Conservation (phyloP, 2,329 filamentous ascomycete genomes). For the Aspergillus caelatus region DNA sequence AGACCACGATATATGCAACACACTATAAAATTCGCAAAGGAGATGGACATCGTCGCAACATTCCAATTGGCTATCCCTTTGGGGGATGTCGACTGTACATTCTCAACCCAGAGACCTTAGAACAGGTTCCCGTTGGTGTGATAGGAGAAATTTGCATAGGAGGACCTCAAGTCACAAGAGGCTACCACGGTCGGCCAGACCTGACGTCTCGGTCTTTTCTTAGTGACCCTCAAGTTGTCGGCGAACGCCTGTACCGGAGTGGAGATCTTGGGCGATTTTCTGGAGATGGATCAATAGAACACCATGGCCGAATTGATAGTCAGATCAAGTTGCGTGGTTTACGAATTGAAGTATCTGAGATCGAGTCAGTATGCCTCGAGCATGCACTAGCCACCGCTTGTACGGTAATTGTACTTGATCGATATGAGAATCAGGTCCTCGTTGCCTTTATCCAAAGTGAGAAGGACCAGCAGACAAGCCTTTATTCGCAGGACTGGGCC, state of each 20-base stretch:
- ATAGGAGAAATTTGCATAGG: background rate
- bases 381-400: no score
- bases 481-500: no score
- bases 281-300: no score
- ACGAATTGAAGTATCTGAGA: no score
- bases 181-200: background rate
- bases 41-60: background rate
- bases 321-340: no score
- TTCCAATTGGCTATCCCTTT: background rate
- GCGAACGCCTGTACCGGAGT: background rate
- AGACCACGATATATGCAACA: background rate
- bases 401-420: no score
- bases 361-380: no score
- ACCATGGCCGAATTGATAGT: no score
- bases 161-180: background rate
- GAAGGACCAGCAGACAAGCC: no score
- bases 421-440: no score
- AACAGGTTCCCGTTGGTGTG: background rate
- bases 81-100: background rate
- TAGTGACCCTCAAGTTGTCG: background rate
- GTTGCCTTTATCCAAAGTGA: no score
- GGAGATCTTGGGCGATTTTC: background rate
- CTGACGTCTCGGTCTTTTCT: background rate
- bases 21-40: background rate
- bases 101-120: background rate